A percentile compares a stretch with the other conserved stretches of the same genome.
phyloP scores from a whole-genome alignment of 2,329 filamentous ascomycete genomes.

The Colletotrichum tropicale region DNA sequence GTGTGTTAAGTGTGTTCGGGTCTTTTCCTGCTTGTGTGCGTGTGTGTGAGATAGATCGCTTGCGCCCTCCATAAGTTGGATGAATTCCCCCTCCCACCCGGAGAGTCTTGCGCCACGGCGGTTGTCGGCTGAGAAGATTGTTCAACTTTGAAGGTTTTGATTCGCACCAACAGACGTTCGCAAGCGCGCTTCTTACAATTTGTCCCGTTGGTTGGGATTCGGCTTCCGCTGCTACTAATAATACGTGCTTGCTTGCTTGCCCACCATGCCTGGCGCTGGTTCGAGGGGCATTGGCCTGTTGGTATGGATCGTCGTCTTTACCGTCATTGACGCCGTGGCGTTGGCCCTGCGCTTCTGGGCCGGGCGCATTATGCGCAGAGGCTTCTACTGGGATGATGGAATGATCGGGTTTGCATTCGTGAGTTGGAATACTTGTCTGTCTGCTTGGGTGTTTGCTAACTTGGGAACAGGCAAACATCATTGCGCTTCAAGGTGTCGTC shows the following conservation, averaged over 20 bases:
- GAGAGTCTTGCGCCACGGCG: background rate
- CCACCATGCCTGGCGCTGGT: constrained; percentile 8
- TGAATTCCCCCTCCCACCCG: background rate
- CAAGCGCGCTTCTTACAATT: background rate
- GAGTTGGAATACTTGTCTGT: background rate
- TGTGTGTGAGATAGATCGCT: background rate
- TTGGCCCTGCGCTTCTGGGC: constrained; percentile 27
- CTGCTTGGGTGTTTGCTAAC: background rate
- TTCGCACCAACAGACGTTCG: background rate
- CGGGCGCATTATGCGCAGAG: constrained; percentile 17
- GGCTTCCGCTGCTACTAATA: background rate
- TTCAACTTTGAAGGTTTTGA: background rate
- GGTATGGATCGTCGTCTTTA: constrained; percentile 22
- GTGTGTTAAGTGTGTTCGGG: background rate
- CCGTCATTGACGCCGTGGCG: constrained; percentile 8
- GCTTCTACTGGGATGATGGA: constrained; percentile 24
- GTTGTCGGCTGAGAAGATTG: background rate
- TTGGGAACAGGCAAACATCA: constrained; percentile 13
- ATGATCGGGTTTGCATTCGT: constrained; percentile 26
- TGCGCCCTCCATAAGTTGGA: constrained; percentile 10
- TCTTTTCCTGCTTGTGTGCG: background rate
- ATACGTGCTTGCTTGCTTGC: background rate
- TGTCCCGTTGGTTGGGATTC: background rate
- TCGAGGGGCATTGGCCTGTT: constrained; percentile 10
- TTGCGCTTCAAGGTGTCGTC: constrained; percentile 17